phyloP scores from a whole-genome alignment of 2,329 filamentous ascomycete genomes.

The Exserohilum rostratum region DNA sequence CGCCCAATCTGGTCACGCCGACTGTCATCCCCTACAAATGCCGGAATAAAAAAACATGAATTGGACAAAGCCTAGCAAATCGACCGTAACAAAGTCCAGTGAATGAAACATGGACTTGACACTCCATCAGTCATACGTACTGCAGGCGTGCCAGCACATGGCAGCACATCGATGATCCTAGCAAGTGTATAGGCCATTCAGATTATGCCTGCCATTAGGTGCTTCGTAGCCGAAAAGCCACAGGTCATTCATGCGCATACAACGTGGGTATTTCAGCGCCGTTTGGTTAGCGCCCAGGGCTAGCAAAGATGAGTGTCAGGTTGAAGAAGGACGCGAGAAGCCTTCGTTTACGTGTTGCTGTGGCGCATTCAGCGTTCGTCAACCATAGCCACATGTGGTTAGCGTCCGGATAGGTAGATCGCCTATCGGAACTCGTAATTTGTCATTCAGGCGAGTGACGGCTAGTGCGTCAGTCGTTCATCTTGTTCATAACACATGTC shows the following conservation, averaged over 20 bases:
- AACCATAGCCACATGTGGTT: constrained; percentile 32
- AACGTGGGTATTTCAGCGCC: constrained; percentile 25
- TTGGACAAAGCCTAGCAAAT: constrained; percentile 29
- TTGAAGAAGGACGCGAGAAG: constrained; percentile 31
- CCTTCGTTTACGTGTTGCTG: constrained; percentile 30
- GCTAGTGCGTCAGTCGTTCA: constrained; percentile 13
- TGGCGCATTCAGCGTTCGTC: constrained; percentile 37
- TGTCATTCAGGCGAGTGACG: constrained; percentile 19
- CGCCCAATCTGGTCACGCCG: not conserved
- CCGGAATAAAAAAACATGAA: constrained; percentile 11
- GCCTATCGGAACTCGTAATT: constrained; percentile 33
- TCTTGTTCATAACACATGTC: constrained; percentile 32
- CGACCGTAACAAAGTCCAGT: constrained; percentile 14
- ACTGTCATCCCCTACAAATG: constrained; percentile 6
- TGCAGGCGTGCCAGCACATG: constrained; percentile 12
- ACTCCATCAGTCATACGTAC: constrained; percentile 9
- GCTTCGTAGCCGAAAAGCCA: constrained; percentile 25
- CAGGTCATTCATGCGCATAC: constrained; percentile 22
- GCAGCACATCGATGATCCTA: constrained; percentile 13
- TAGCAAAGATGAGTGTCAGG: constrained; percentile 11
- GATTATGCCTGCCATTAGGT: constrained; percentile 25
- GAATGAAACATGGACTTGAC: constrained; percentile 16
- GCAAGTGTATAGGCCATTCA: constrained; percentile 18
- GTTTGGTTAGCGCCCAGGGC: constrained; percentile 16
- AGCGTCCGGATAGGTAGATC: constrained; percentile 29